Evolutionary conservation across 2,329 filamentous ascomycete genomes (phyloP), one percentile per base, ranked within the genome.

Genomic region (Colletotrichum australisinense): DNA sequence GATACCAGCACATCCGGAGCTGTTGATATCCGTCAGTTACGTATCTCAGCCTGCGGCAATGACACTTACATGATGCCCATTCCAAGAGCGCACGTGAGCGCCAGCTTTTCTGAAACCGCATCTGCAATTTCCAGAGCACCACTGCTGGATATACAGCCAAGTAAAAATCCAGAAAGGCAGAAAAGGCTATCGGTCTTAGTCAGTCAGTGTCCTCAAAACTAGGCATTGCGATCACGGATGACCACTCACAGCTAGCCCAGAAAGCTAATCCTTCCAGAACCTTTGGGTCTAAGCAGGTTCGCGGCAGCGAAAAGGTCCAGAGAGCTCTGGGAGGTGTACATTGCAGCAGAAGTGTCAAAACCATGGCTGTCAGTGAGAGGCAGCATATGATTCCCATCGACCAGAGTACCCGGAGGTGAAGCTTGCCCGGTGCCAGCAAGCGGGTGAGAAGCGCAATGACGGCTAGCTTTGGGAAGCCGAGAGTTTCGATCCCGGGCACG

Each of bases 61-160:
- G 35, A 38, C 12, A 38, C 35, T 38, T 38, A 38, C 35, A 38
- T 38, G 3, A 38, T 38, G 35, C 35, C 35, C 35, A 38, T 38
- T 38, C 35, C 35, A 38, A 38, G 35, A 12, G 35, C 35, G 35
- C 35, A 38, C 11, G 35, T 38, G 11, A 38, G 11, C 0, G 80
- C 84, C 6, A 86, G 52, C 77, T 86, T 86, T 85, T 86, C 65
- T 78, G 79, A 9, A 79, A 72, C 14, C 80, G 79, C 76, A 86
- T 79, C 46, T 84, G 81, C 8, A 86, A 77, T 4, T 76, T 75
- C 49, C 74, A 82, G 0, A 86, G 77, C 0, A 86, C 79, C 2
- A 83, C 59, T 2, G 81, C 80, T 0, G 84, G 84, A 38, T 86
- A 86, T 1, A 85, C 73, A 16, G 85, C 84, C 9, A 86, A 79